Conservation (phyloP, 2,329 filamentous ascomycete species). For the Diaporthe sp. region DNA sequence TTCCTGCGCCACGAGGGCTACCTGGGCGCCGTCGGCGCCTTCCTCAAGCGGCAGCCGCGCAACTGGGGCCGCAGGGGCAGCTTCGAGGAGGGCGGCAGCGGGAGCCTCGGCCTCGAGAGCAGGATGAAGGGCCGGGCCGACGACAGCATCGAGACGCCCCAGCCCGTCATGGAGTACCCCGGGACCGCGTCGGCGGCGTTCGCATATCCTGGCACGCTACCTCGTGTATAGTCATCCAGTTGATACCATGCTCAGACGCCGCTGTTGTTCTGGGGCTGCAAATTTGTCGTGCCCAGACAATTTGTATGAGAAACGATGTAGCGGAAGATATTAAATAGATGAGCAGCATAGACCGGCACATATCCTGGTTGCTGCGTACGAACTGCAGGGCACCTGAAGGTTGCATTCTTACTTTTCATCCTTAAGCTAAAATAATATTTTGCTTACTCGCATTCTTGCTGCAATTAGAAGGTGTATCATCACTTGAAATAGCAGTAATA, state of each 20-base stretch:
- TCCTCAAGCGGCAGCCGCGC: constrained; percentile 88
- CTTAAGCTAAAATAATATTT: background rate
- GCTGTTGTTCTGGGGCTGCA: background rate
- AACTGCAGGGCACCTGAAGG: background rate
- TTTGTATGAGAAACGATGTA: background rate
- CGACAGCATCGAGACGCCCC: constrained; percentile 26
- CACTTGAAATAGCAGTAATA: background rate
- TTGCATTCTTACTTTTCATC: background rate
- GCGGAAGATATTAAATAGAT: background rate
- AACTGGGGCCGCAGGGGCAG: constrained; percentile 93
- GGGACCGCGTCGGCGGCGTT: constrained; percentile 23
- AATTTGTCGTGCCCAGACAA: background rate
- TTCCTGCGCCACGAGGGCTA: constrained; percentile 97
- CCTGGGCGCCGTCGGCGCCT: constrained; percentile 92
- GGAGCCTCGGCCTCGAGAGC: constrained; percentile 46
- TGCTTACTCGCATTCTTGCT: too few relatives aligned
- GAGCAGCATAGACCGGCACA: too few relatives aligned
- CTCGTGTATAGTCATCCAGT: background rate
- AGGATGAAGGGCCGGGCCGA: constrained; percentile 45
- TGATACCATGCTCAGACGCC: background rate
- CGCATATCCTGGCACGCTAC: constrained; percentile 13
- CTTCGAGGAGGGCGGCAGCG: constrained; percentile 67
- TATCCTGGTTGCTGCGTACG: background rate
- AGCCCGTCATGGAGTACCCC: constrained; percentile 36
- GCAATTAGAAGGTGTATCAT: too few relatives aligned